These are phyloP conservation scores for Setaria italica DNA, from an alignment of 202 grass and related monocot species.

Conservation along the genomic window DNA sequence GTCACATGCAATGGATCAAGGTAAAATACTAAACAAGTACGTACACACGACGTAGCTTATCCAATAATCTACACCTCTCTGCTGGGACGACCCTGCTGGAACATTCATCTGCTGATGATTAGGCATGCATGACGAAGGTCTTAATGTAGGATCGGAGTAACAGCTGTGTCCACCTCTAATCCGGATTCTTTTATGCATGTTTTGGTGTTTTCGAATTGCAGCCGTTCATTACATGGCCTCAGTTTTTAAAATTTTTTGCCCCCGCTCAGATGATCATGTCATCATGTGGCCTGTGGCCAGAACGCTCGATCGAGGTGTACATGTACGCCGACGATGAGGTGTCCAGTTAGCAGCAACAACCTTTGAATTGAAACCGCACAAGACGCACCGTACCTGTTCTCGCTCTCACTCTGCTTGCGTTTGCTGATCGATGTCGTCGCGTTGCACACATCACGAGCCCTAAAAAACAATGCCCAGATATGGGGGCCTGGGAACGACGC, in stretches of 20 bases:
- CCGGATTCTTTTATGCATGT: constrained; percentile 15
- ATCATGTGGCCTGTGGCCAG: not conserved
- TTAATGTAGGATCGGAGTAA: not conserved
- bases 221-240: not conserved
- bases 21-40: constrained; percentile 42
- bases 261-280: not conserved
- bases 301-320: not conserved
- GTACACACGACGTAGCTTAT: not conserved
- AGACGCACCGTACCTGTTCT: not conserved
- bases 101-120: constrained; percentile 25
- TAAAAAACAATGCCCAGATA: constrained; percentile 33
- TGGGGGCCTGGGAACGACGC: not conserved
- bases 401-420: not conserved
- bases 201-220: not conserved
- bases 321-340: constrained; percentile 43
- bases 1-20: constrained; percentile 7
- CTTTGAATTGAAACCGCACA: constrained; percentile 39
- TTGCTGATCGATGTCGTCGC: constrained; percentile 8
- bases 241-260: not conserved
- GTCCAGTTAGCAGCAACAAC: constrained; percentile 49
- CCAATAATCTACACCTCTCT: constrained; percentile 6
- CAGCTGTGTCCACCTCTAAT: not conserved
- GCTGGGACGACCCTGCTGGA: constrained; percentile 2
- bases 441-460: constrained; percentile 31
- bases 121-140: not conserved